Percentiles rank a stretch among this genome's conserved stretches.
These are phyloP conservation scores for Pontederia paniculata DNA, from an alignment of 176 grass and related monocot species.

Conservation along the genomic window DNA sequence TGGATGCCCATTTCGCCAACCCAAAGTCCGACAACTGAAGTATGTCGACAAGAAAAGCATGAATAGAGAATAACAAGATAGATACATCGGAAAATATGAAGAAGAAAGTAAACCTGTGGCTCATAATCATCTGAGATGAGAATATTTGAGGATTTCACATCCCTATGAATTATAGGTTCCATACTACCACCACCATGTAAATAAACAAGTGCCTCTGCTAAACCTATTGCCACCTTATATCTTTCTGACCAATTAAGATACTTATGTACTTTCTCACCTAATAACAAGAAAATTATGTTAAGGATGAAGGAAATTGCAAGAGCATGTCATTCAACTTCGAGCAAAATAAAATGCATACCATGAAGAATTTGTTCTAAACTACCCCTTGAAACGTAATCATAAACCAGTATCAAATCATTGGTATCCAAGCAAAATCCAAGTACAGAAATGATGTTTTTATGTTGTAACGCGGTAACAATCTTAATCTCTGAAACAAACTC, in stretches of 20 bases:
- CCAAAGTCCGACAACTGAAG: conserved; percentile 95
- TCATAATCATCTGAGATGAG: conserved; percentile 69
- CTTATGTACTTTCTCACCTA: conserved; percentile 42
- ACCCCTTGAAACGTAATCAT: conserved; percentile 63
- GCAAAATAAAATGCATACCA: conserved; percentile 28
- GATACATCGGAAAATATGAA: not conserved
- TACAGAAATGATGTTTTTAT: conserved; percentile 63
- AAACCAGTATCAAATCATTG: conserved; percentile 65
- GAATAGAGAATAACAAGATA: not conserved
- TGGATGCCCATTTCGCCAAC: conserved; percentile 63
- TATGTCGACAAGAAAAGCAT: not conserved
- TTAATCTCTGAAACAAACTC: conserved; percentile 81
- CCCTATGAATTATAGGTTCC: conserved; percentile 68
- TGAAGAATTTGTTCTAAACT: conserved; percentile 83
- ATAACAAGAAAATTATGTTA: not conserved
- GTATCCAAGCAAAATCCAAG: conserved; percentile 78
- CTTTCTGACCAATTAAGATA: conserved; percentile 58
- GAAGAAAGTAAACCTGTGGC: conserved; percentile 28
- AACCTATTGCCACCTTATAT: conserved; percentile 54
- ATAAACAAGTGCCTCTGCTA: conserved; percentile 75
- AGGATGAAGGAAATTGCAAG: not conserved
- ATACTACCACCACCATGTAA: conserved; percentile 43
- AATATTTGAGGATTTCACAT: conserved; percentile 95
- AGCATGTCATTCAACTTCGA: not conserved
- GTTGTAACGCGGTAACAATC: conserved; percentile 46